Base-by-base conservation (phyloP, 2,329 filamentous ascomycete genomes). In the Neonectria sp. region DNA sequence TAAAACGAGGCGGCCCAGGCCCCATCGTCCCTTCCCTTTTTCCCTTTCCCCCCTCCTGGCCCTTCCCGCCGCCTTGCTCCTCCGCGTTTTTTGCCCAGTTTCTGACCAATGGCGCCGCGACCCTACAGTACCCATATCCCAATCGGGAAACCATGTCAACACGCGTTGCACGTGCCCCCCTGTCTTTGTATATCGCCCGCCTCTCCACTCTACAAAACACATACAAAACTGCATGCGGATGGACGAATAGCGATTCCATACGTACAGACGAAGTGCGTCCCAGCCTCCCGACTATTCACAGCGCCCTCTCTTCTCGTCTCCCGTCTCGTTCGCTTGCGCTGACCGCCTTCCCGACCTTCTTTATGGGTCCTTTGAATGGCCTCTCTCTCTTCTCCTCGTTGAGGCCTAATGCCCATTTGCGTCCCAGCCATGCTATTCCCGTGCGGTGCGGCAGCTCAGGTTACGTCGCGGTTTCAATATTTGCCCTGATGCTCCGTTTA, bases 71-170 rank as follows among this genome's bases (percentile, higher is more conserved):
- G 66, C 68, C 68, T 68, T 71, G 60, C 63, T 65, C 59, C 74
- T 76, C 75, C 74, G 71, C 75, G 75, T 71, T 74, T 61, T 65
- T 70, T 49, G 71, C 68, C 73, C 71, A 67, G 17, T 48, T 58
- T 68, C 60, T 69, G 68, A 52, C 77, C 76, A 80, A 80, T 79
- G 75, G 76, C 68, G 70, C 73, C 75, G 71, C 78, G 78, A 74
- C 67, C 70, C 68, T 73, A 68, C 65, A 68, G 65, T 67, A 71
- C 60, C 68, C 67, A 62, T 68, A 65, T 71, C 78, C 77, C 71
- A 72, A 79, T 78, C 59, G 71, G 77, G 77, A 77, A 80, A 78
- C 72, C 67, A 76, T 77, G 75, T 79, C 74, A 79, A 79, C 77
- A 79, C 77, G 77, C 77, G 76, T 76, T 73, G 64, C 75, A 75